Evolutionary conservation across 306 rosid species (phyloP).

Genomic region (Neltuma alba): DNA sequence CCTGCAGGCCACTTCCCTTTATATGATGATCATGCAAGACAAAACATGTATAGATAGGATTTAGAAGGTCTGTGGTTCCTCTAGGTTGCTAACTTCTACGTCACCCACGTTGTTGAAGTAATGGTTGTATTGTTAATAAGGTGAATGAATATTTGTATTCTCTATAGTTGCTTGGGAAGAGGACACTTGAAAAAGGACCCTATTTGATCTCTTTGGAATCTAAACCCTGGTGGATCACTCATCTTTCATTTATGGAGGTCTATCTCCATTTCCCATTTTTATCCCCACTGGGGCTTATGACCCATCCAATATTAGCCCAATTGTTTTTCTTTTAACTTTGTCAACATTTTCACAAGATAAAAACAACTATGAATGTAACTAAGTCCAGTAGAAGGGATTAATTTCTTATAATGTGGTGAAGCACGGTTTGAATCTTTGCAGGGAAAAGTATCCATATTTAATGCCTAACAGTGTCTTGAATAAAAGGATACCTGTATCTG

Average conservation of each 20-base stretch:
- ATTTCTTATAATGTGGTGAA: too few relatives aligned
- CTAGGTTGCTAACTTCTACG: conserved; percentile 43
- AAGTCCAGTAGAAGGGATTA: too few relatives aligned
- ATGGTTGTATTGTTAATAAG: conserved; percentile 31
- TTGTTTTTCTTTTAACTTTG: too few relatives aligned
- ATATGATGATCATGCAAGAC: conserved; percentile 52
- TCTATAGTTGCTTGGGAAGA: conserved; percentile 28
- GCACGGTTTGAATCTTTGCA: too few relatives aligned
- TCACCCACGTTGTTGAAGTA: conserved; percentile 18
- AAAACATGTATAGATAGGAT: conserved; percentile 57
- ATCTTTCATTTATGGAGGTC: not conserved
- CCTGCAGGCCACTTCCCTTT: conserved; percentile 48
- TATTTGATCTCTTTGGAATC: conserved; percentile 11
- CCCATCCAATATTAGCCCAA: too few relatives aligned
- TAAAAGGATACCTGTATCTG: too few relatives aligned
- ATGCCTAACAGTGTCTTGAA: too few relatives aligned
- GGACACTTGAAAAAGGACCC: conserved; percentile 16
- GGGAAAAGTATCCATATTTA: too few relatives aligned
- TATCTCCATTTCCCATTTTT: conserved; percentile 3
- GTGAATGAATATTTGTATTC: conserved; percentile 29
- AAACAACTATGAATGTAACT: too few relatives aligned
- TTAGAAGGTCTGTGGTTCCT: conserved; percentile 19
- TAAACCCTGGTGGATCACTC: not conserved
- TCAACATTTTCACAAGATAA: too few relatives aligned
- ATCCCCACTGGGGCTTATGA: not conserved